phyloP scores from a whole-genome alignment of 2,329 filamentous ascomycete species.

The Ilyonectria sp. region DNA sequence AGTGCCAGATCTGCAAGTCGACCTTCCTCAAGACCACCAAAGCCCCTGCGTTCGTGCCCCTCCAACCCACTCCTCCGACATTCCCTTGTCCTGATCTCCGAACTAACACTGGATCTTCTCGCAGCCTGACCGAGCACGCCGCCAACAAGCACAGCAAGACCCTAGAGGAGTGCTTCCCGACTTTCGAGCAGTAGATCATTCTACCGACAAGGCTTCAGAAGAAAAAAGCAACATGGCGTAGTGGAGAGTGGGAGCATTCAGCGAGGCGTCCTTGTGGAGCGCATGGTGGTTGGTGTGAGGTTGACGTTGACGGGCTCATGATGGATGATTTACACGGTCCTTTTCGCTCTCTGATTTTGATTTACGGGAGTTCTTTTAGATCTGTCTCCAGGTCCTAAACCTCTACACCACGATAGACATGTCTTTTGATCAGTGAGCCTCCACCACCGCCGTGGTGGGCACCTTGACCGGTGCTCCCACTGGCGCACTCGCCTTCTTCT shows the following conservation, averaged over 20 bases:
- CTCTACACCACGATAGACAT: slow-evolving; percentile 28
- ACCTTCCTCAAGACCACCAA: slow-evolving; percentile 86
- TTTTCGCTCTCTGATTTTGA: slow-evolving; percentile 20
- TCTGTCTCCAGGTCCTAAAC: slow-evolving; percentile 25
- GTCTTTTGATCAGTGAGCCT: slow-evolving; percentile 49
- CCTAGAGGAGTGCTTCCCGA: slow-evolving; percentile 80
- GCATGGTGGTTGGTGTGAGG: slow-evolving; percentile 19
- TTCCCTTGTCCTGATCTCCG: slow-evolving; percentile 1
- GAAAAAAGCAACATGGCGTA: slow-evolving; percentile 28
- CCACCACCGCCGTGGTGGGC: slow-evolving; percentile 46
- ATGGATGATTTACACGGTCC: slow-evolving; percentile 27
- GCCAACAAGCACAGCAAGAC: slow-evolving; percentile 83
- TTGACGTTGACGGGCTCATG: slow-evolving; percentile 26
- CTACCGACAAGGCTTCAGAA: neutral
- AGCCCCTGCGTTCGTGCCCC: slow-evolving; percentile 73
- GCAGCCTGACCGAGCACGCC: slow-evolving; percentile 79
- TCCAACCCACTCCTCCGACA: slow-evolving; percentile 7
- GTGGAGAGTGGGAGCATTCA: slow-evolving; percentile 22
- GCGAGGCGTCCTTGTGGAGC: slow-evolving; percentile 24
- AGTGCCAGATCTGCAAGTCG: slow-evolving; percentile 83
- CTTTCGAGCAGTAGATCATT: slow-evolving; percentile 50
- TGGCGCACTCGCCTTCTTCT: slow-evolving; percentile 46
- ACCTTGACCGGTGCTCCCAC: slow-evolving; percentile 33
- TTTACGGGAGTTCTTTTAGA: slow-evolving; percentile 24
- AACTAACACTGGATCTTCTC: slow-evolving; percentile 30